Base-by-base conservation (phyloP, 2,329 filamentous ascomycete genomes). In the Diaporthe aspalathi region DNA sequence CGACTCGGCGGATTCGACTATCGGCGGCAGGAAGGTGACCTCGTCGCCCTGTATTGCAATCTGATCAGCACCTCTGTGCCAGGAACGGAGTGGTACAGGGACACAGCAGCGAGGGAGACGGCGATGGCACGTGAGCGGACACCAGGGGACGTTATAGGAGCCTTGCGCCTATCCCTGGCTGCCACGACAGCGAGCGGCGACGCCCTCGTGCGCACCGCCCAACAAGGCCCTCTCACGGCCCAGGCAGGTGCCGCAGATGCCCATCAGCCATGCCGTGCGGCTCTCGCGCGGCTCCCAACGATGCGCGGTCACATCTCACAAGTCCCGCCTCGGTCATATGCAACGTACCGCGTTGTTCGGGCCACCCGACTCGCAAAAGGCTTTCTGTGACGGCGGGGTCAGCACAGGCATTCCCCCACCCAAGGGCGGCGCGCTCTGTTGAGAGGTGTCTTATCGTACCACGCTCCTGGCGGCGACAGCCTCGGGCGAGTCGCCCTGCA, bases 1-100 rank as follows among this genome's bases (percentile, higher is more conserved):
- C 35, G 95, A 97, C 81, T 98, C 96, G 84, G 95, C 95, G 67
- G 93, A 90, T 79, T 98, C 96, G 84, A 99, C 96, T 75, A 99
- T 98, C 72, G 92, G 90, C 11, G 96, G 96, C 45, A 98, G 92
- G 79, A 95, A 94, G 72, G 97, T 91, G 74, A 97, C 94, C 84
- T 98, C 96, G 80, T 97, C 93, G 79, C 92, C 93, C 88, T 94
- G 80, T 22, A 20, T 24, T 14, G 32, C 24, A 53, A 53, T 3
- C 22, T 20, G 35, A 32, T 62, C 38, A 52, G 56, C 56, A 70
- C 49, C 38, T 27, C 78, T 54, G 73, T 72, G 47, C 71, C 54
- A 67, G 60, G 29, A 32, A 20, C 32, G 53, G 66, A 45, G 50
- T 43, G 14, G 20, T 35, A 54, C 43, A 29, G 45, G 52, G 62